Evolutionary conservation across 352 stramenopile species (phyloP).

Genomic region (Saprolegnia parasitica): DNA sequence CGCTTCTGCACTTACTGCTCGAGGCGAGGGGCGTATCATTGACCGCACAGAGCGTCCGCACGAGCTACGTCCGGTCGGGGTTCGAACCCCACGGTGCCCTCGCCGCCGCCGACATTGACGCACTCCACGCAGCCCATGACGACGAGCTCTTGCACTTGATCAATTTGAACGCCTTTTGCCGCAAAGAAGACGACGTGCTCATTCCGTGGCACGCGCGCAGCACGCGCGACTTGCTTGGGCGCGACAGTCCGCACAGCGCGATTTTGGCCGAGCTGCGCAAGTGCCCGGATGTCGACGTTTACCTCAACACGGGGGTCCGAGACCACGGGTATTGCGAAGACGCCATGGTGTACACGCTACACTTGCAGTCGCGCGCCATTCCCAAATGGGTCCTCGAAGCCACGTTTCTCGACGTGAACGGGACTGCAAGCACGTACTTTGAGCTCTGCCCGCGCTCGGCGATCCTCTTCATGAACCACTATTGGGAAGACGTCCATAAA

Average conservation of each 20-base stretch:
- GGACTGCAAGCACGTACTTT: slow-evolving; percentile 34
- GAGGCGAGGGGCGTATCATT: no score
- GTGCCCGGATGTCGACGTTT: slow-evolving; percentile 56
- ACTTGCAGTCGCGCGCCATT: slow-evolving; percentile 36
- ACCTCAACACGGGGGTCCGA: slow-evolving; percentile 44
- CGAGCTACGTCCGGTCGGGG: no score
- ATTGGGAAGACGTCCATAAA: slow-evolving; percentile 36
- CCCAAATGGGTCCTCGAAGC: slow-evolving; percentile 39
- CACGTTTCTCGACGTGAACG: not conserved
- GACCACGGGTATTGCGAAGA: slow-evolving; percentile 65
- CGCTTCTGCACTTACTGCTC: no score
- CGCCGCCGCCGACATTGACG: no score
- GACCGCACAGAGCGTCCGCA: no score
- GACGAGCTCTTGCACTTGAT: slow-evolving; percentile 7
- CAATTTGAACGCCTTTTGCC: not conserved
- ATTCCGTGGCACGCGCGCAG: not conserved
- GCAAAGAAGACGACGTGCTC: not conserved
- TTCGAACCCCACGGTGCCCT: no score
- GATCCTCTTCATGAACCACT: slow-evolving; percentile 58
- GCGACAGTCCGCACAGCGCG: not conserved
- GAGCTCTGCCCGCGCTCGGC: slow-evolving; percentile 47
- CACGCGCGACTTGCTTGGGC: not conserved
- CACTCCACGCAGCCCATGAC: no score
- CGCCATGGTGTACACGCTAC: slow-evolving; percentile 48
- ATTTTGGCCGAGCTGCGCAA: not conserved